A percentile compares a stretch with the other conserved stretches of the same genome.
Conservation (phyloP, 2,329 filamentous ascomycete genomes). For the Aspergillus spinulosporus region DNA sequence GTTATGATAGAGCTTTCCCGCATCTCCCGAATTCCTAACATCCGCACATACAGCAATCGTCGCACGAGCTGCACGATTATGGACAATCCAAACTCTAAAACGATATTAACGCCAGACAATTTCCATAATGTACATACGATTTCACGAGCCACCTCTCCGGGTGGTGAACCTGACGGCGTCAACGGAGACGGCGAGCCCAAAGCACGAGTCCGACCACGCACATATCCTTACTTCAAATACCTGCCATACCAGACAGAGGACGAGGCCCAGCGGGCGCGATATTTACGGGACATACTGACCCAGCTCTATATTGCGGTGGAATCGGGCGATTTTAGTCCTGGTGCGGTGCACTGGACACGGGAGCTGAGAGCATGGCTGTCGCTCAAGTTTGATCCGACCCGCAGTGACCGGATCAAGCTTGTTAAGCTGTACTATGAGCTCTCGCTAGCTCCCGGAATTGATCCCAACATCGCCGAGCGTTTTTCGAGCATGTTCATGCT, state of each 20-base stretch:
- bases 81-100: slow-evolving; percentile 37
- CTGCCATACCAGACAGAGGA: slow-evolving; percentile 88
- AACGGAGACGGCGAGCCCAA: slow-evolving; percentile 59
- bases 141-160: slow-evolving; percentile 84
- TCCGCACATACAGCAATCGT: slow-evolving; percentile 20
- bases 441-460: slow-evolving; percentile 83
- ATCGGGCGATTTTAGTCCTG: slow-evolving; percentile 89
- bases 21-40: slow-evolving; percentile 24
- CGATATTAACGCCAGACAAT: slow-evolving; percentile 40
- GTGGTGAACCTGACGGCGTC: slow-evolving; percentile 51
- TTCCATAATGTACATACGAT: slow-evolving; percentile 61
- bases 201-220: slow-evolving; percentile 74
- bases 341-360: slow-evolving; percentile 93
- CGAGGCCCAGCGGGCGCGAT: slow-evolving; percentile 72
- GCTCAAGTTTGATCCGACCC: slow-evolving; percentile 94
- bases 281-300: slow-evolving; percentile 83
- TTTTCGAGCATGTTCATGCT: slow-evolving; percentile 97
- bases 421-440: slow-evolving; percentile 94
- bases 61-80: slow-evolving; percentile 30
- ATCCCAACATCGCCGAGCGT: slow-evolving; percentile 76
- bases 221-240: slow-evolving; percentile 88
- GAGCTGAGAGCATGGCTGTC: slow-evolving; percentile 94
- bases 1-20: slow-evolving; percentile 29
- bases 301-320: slow-evolving; percentile 90
- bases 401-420: slow-evolving; percentile 76